A percentile compares a stretch with the other conserved stretches of the same genome.
These are phyloP conservation scores for Chamaecrista fasciculata DNA, from an alignment of 306 rosid genomes.

Conservation along the genomic window DNA sequence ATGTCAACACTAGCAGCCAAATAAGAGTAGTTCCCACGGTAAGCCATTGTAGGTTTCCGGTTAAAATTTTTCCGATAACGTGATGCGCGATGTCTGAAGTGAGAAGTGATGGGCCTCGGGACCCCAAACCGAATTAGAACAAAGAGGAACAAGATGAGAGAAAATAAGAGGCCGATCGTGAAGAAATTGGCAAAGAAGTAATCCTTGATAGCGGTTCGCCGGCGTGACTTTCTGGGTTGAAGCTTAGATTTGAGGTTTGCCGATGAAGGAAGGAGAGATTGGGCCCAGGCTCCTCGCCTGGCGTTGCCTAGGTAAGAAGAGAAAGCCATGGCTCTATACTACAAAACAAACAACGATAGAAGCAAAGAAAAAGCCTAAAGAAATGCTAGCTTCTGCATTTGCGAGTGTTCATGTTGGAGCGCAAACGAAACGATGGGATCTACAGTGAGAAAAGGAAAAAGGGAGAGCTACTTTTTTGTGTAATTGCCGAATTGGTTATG, in stretches of 20 bases:
- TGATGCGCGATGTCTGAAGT: conserved; percentile 39
- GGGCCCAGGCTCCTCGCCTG: conserved; percentile 66
- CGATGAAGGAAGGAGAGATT: conserved; percentile 56
- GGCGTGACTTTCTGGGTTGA: conserved; percentile 51
- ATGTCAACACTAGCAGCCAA: conserved; percentile 63
- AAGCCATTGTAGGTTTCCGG: conserved; percentile 39
- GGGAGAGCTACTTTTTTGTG: neutral
- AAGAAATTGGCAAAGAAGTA: conserved; percentile 78
- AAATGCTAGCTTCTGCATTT: neutral
- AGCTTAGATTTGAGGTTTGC: conserved; percentile 61
- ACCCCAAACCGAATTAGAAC: conserved; percentile 74
- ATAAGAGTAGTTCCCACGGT: conserved; percentile 10
- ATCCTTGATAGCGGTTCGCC: conserved; percentile 58
- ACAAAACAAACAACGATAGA: neutral
- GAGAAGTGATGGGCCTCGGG: conserved; percentile 66
- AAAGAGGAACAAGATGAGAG: conserved; percentile 57
- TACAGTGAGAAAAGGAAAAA: neutral
- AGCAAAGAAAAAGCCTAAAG: neutral
- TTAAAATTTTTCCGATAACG: conserved; percentile 45
- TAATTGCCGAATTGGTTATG: neutral
- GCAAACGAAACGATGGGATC: neutral
- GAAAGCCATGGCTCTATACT: conserved; percentile 49
- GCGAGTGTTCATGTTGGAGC: neutral
- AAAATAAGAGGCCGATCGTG: conserved; percentile 64
- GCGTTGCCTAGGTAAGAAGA: conserved; percentile 44